A percentile compares a stretch with the other conserved stretches of the same genome.
Conservation (phyloP, 192 early-diverging fungal species). For the Coemansia guatemalensis region DNA sequence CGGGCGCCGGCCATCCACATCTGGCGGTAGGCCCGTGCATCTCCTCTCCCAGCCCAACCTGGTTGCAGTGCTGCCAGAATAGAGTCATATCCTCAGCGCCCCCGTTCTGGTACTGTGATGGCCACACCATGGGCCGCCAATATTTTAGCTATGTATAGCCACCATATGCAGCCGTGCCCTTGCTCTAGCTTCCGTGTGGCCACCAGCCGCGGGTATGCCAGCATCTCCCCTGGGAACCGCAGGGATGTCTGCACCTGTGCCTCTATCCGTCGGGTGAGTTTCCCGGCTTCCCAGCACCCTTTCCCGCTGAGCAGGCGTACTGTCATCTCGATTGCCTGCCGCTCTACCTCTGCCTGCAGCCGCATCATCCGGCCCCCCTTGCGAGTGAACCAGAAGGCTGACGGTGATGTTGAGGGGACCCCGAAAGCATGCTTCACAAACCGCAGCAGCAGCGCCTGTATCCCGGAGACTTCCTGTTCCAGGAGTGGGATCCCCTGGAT, state of each 20-base stretch:
- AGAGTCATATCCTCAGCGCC: too few species aligned
- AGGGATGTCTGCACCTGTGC: neutral
- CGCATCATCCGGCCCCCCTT: neutral
- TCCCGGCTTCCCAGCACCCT: neutral
- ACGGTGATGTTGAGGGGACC: neutral
- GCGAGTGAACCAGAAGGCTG: neutral
- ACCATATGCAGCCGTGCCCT: neutral
- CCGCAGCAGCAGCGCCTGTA: neutral
- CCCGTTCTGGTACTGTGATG: too few species aligned
- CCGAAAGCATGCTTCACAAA: slow-evolving; percentile 7
- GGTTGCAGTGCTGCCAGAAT: too few species aligned
- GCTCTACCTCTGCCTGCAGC: neutral
- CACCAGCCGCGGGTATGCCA: slow-evolving; percentile 3
- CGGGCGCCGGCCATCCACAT: too few species aligned
- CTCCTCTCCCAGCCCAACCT: too few species aligned
- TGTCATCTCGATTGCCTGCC: neutral
- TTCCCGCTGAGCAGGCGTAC: neutral
- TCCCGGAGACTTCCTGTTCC: neutral
- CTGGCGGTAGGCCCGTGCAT: too few species aligned
- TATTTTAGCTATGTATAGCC: neutral
- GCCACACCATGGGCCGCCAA: neutral
- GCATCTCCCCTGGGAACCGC: slow-evolving; percentile 4
- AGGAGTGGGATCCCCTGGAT: neutral
- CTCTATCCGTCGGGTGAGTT: neutral
- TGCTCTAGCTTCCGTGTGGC: neutral